These are phyloP conservation scores for Acaromyces ingoldii DNA, from an alignment of 1,284 basidiomycete genomes.

Conservation along the genomic window DNA sequence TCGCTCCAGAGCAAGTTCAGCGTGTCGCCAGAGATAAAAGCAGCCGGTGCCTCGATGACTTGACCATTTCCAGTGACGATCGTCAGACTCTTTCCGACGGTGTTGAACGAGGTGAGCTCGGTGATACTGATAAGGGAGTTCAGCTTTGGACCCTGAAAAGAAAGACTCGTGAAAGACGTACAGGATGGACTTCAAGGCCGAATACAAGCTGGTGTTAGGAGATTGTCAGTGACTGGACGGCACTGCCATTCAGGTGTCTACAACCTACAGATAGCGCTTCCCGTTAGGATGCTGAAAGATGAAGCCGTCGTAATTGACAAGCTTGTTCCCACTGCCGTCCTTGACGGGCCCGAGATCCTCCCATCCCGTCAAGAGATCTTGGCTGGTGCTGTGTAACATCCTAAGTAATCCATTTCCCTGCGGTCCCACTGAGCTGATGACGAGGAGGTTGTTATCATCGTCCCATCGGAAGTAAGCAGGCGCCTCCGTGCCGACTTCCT, in stretches of 20 bases:
- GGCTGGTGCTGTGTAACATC: neutral
- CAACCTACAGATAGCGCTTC: neutral
- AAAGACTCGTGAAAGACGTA: too few species aligned
- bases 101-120: too few species aligned
- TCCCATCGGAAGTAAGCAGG: neutral
- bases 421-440: neutral
- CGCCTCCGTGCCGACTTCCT: neutral
- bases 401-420: neutral
- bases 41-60: neutral
- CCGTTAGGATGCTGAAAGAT: conserved; percentile 3
- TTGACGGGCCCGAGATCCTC: neutral
- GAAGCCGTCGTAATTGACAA: conserved; percentile 1
- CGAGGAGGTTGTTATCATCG: neutral
- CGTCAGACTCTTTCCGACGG: too few species aligned
- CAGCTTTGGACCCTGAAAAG: too few species aligned
- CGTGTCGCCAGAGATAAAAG: neutral
- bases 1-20: conserved; percentile 3
- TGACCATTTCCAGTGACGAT: neutral
- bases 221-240: too few species aligned
- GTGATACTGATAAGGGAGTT: too few species aligned
- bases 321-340: neutral
- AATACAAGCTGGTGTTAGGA: too few species aligned
- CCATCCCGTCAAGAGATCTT: neutral
- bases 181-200: too few species aligned
- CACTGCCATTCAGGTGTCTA: too few species aligned